Base-by-base conservation (phyloP, 805 yeast species). In the Candida sanyiensis region DNA sequence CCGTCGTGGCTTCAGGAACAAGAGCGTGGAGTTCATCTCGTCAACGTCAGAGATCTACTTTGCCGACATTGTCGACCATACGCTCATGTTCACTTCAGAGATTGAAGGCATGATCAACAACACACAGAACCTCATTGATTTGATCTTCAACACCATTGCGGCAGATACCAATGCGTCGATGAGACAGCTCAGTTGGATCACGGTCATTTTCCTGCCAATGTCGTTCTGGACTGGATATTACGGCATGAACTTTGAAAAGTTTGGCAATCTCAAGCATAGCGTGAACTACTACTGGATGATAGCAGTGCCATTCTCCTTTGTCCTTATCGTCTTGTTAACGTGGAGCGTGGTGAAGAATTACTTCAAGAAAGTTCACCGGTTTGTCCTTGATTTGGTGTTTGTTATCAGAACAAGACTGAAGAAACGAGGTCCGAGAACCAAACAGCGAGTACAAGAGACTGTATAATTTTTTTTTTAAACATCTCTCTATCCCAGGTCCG, bases 151-250 rank as follows among this genome's bases (percentile, higher is more conserved):
- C 46, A 75, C 80, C 3, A 68, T 76, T 28, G 69, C 78, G 1
- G 73, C 73, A 9, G 72, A 72, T 32, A 72, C 77, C 3, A 72
- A 74, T 44, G 73, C 65, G 45, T 68, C 80, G 5, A 75, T 77
- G 69, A 64, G 67, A 37, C 67, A 69, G 51, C 59, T 77, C 30
- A 71, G 80, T 7, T 51, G 77, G 27, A 73, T 77, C 8, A 72
- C 81, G 1, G 80, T 77, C 11, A 66, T 77, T 11, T 76, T 77
- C 47, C 59, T 77, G 27, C 83, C 83, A 5, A 51, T 77, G 38
- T 67, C 77, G 5, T 77, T 77, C 49, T 64, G 78, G 67, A 74
- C 81, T 1, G 81, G 82, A 10, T 77, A 74, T 50, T 77, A 72
- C 41, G 73, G 73, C 30, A 67, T 68, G 73, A 67, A 67, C 45